Percentiles rank a stretch among this genome's conserved stretches.
Conservation (phyloP, 2,329 filamentous ascomycete species). For the Talaromyces sp. region DNA sequence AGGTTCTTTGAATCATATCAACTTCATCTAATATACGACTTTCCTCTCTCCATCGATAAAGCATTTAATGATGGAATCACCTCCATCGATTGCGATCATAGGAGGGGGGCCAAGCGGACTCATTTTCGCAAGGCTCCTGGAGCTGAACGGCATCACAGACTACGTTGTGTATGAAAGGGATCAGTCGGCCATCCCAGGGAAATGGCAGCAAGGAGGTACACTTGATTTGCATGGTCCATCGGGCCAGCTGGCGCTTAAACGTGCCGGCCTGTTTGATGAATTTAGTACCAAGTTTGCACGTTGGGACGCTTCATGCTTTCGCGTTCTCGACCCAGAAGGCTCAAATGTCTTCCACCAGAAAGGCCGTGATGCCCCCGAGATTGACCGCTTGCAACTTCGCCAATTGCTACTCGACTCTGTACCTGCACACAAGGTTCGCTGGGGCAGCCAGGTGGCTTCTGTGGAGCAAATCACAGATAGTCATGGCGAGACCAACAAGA, state of each 20-base stretch:
- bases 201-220: conserved; percentile 15
- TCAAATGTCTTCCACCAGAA: conserved; percentile 10
- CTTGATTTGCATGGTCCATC: conserved; percentile 16
- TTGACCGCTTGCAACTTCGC: conserved; percentile 33
- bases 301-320: conserved; percentile 10
- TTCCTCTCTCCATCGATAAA: neutral
- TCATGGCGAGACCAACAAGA: neutral
- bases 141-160: conserved; percentile 11
- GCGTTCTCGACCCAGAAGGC: conserved; percentile 4
- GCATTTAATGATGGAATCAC: neutral
- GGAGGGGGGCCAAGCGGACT: conserved; percentile 18
- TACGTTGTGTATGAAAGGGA: conserved; percentile 18
- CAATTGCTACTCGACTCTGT: conserved; percentile 31
- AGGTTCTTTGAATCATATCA: too few relatives aligned
- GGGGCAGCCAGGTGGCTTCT: conserved; percentile 18
- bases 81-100: conserved; percentile 14
- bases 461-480: neutral
- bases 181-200: neutral
- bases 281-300: conserved; percentile 15
- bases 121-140: conserved; percentile 15
- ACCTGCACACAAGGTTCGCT: conserved; percentile 25
- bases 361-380: conserved; percentile 32
- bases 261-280: conserved; percentile 17
- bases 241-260: conserved; percentile 17
- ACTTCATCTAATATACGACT: too few relatives aligned